Evolutionary conservation across 2,329 filamentous ascomycete species (phyloP).

Genomic region (Alternaria triticimaculans): DNA sequence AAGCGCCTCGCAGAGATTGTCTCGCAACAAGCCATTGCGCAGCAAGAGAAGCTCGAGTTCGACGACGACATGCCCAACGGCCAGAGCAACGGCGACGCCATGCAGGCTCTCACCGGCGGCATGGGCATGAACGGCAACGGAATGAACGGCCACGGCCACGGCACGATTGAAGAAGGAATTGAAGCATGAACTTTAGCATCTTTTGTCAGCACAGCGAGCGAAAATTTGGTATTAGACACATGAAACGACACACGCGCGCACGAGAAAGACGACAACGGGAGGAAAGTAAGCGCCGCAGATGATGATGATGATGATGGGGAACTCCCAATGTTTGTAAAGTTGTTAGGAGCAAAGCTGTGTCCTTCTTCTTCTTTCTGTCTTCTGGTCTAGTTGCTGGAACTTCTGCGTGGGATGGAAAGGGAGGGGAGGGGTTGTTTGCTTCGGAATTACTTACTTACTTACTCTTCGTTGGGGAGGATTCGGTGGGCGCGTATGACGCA

Average conservation of each 20-base stretch:
- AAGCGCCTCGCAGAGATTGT: conserved; percentile 99
- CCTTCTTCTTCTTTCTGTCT: neutral
- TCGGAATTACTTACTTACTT: neutral
- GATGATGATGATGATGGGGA: neutral
- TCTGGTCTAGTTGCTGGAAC: conserved; percentile 9
- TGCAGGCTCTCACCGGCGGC: conserved; percentile 21
- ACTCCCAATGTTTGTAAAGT: conserved; percentile 3
- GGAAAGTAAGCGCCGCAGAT: neutral
- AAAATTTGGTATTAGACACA: conserved; percentile 18
- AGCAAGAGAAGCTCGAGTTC: conserved; percentile 83
- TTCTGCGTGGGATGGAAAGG: conserved; percentile 2
- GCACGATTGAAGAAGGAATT: conserved; percentile 27
- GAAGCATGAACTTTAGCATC: conserved; percentile 21
- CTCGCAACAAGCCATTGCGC: conserved; percentile 91
- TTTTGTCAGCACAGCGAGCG: conserved; percentile 9
- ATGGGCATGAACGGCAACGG: conserved; percentile 21
- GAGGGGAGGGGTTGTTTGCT: neutral
- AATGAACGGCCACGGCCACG: conserved; percentile 23
- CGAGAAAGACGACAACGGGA: conserved; percentile 4
- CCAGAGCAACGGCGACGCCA: conserved; percentile 28
- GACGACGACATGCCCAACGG: conserved; percentile 26
- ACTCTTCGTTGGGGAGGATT: neutral
- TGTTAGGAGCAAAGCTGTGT: neutral
- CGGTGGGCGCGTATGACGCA: neutral
- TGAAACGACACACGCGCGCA: conserved; percentile 1